These are phyloP conservation scores for Kernera saxatilis DNA, from an alignment of 345 rosid species.

Conservation along the genomic window DNA sequence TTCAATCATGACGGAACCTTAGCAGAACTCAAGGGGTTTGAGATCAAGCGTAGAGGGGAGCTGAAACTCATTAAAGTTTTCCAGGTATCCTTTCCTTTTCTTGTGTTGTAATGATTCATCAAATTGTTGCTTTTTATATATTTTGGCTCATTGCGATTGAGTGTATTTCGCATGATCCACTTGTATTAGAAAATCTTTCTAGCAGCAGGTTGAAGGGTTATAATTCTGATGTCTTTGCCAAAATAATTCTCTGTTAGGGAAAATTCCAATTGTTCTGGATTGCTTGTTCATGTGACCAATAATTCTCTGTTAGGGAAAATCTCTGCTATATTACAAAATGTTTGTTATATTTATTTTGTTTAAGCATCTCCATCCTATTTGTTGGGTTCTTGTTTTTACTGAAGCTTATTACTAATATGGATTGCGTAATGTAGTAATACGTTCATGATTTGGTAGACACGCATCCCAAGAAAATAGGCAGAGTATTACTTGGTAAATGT, in stretches of 20 bases:
- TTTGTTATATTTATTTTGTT: not conserved
- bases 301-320: not conserved
- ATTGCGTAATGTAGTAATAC: not conserved
- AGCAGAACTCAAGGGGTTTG: conserved; percentile 99
- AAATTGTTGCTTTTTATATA: conserved; percentile 1
- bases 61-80: conserved; percentile 96
- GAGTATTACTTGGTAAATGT: not conserved
- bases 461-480: not conserved
- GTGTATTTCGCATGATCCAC: not conserved
- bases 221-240: not conserved
- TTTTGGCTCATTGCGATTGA: not conserved
- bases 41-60: conserved; percentile 98
- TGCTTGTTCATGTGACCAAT: conserved; percentile 3
- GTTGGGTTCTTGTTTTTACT: not conserved
- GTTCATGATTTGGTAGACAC: conserved; percentile 5
- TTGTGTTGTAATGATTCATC: conserved; percentile 15
- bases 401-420: not conserved
- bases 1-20: conserved; percentile 97
- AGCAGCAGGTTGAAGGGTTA: not conserved
- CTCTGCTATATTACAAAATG: not conserved
- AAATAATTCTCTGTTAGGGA: not conserved
- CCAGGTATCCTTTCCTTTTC: conserved; percentile 51
- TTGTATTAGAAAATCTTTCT: conserved; percentile 10
- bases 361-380: not conserved
- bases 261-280: not conserved